Base-by-base conservation (phyloP, 1,284 basidiomycete species). In the Cerioporus squamosus region DNA sequence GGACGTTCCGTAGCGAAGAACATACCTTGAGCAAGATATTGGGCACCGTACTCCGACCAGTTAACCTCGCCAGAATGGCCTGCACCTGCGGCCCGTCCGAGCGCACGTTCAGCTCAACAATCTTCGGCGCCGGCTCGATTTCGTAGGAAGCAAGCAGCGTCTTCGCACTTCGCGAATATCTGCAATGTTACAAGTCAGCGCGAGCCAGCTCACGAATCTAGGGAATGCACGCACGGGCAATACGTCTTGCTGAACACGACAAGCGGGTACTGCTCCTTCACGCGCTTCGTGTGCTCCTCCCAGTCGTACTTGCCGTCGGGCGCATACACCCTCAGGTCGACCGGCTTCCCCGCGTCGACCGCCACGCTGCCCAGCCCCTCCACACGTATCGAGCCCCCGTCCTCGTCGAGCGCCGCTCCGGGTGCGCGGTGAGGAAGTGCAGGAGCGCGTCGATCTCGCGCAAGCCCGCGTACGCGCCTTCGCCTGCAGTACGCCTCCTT, bases 241-340 rank as follows among this genome's bases (percentile, higher is more conserved):
- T 85, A 89, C 18, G 89, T 90, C 80, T 93, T 94, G 79, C 91
- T 92, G 67, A 94, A 93, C 15, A 93, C 84, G 47, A 93, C 78
- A 3, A 93, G 72, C 7, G 92, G 92, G 59, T 82, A 79, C 42
- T 83, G 72, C 22, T 78, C 68, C 45, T 81, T 76, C 55, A 91
- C 68, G 29, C 65, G 69, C 49, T 69, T 69, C 22, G 79, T 70
- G 51, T 83, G 77, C 51, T 76, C 72, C 18, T 66, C 64, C 88
- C 88, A 90, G 45, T 81, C 75, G 9, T 67, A 71, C 51, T 72
- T 69, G 1, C 73, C 72, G 38, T 74, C 72, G 33, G 70, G 72
- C 46, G 81, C 76, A 66, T 89, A 91, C 51, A 84, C 77, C 4
- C 74, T 66, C 66, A 87, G 66, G 17, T 79, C 75, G 9, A 90